Evolutionary conservation across 257 asterid genomes (phyloP), one percentile per base, ranked within the genome.

Genomic region (Echites panduratus): DNA sequence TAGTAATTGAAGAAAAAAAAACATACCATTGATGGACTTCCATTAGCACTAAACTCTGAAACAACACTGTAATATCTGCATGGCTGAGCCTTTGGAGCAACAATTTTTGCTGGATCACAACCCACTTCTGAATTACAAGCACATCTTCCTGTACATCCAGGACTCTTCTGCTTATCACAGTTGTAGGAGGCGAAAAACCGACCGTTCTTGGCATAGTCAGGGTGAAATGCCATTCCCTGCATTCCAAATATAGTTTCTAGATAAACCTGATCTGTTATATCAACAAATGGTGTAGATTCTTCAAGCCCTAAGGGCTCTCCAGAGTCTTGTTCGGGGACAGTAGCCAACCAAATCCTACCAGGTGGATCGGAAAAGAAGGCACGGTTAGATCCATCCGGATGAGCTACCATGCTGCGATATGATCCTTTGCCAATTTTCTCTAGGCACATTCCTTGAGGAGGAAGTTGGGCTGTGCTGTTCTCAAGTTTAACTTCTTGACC

Each of bases 161-260:
- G 89, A 0, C 92, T 87, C 71, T 86, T 89, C 71, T 75, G 76
- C 72, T 87, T 91, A 72, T 91, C 97, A 49, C 96, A 91, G 82
- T 91, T 94, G 73, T 79, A 94, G 17, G 98, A 91, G 0, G 98
- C 99, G n/a, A 91, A 94, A 76, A 94, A 91, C 44, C 99, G 84
- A 1, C 99, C 99, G 47, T 94, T 94, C 16, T 73, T 73, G 0
- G 84, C 85, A 68, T 88, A 94, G 32, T 88, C 73, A 0, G 98
- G 98, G 79, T 94, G 99, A 68, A 94, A 94, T 9, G 98, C 96
- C 85, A 94, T 70, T n/a, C 99, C 99, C 95, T 89, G 86, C 96
- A 94, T 82, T 66, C 99, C 99, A 62, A 87, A 91, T 50, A 70
- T 78, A 0, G 95, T 73, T 38, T 86, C 96, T 0, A 91, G 80